phyloP scores from a whole-genome alignment of 1,139 yeast genomes.

The Hansenula anomala region DNA sequence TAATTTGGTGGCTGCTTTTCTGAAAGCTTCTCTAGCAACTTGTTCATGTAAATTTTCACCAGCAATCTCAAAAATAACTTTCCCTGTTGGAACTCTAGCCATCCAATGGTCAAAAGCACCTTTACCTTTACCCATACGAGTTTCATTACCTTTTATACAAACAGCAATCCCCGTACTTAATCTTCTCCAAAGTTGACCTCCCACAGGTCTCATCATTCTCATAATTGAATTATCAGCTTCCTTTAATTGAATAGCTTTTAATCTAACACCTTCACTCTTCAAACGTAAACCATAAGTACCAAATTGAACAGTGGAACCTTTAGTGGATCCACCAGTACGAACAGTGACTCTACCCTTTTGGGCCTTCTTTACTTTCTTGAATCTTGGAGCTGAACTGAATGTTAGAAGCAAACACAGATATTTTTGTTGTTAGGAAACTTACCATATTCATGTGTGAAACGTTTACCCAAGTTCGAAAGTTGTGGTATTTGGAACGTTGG shows the following conservation, averaged over 20 bases:
- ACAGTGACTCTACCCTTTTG: constrained; percentile 95
- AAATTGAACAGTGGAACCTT: constrained; percentile 76
- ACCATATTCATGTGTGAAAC: constrained; percentile 72
- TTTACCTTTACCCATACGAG: constrained; percentile 99
- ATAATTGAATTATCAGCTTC: constrained; percentile 87
- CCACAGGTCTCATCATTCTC: constrained; percentile 73
- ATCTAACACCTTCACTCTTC: constrained; percentile 78
- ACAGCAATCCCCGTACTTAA: constrained; percentile 84
- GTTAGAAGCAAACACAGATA: too few relatives aligned
- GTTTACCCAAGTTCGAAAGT: constrained; percentile 21
- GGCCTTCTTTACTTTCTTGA: constrained; percentile 67
- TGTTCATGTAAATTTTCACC: constrained; percentile 74
- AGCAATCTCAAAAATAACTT: constrained; percentile 78
- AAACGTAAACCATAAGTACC: constrained; percentile 88
- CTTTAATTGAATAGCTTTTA: constrained; percentile 84
- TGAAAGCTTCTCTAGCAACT: constrained; percentile 86
- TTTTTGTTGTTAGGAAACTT: too few relatives aligned
- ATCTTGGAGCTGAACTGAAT: constrained; percentile 81
- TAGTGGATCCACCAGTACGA: constrained; percentile 89
- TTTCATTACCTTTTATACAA: constrained; percentile 95
- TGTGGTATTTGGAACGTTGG: constrained; percentile 4
- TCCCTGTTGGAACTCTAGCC: constrained; percentile 92
- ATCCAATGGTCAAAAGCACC: constrained; percentile 99
- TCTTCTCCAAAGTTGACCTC: constrained; percentile 72
- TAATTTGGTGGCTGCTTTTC: constrained; percentile 87